Evolutionary conservation across 1,139 yeast species (phyloP).

Genomic region (Scheffersomyces quercinus): DNA sequence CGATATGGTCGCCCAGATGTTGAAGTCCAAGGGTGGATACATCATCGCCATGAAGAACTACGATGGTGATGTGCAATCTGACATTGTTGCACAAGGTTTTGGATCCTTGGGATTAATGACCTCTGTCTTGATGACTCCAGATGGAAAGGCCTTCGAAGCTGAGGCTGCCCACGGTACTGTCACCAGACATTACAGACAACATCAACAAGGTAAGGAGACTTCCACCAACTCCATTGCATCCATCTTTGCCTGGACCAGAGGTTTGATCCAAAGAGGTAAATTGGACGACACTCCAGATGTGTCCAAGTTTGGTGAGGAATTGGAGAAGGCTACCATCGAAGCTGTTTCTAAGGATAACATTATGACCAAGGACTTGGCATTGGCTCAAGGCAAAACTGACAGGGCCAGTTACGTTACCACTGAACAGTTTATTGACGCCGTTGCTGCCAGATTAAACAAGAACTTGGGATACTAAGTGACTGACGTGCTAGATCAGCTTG

Average conservation of each 20-base stretch:
- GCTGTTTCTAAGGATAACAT: conserved; percentile 73
- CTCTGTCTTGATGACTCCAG: conserved; percentile 81
- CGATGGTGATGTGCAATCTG: conserved; percentile 86
- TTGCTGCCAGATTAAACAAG: conserved; percentile 50
- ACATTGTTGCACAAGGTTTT: conserved; percentile 84
- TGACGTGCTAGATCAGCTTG: no score
- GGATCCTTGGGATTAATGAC: conserved; percentile 86
- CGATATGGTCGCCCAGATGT: conserved; percentile 89
- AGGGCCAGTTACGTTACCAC: conserved; percentile 73
- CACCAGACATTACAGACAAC: conserved; percentile 82
- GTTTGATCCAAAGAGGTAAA: conserved; percentile 78
- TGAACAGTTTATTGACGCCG: conserved; percentile 73
- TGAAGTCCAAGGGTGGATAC: conserved; percentile 81
- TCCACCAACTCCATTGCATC: conserved; percentile 85
- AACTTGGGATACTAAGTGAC: conserved; percentile 19
- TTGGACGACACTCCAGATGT: conserved; percentile 73
- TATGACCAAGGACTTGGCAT: conserved; percentile 83
- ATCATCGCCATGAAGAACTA: conserved; percentile 82
- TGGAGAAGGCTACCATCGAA: conserved; percentile 70
- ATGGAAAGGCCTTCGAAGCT: conserved; percentile 78
- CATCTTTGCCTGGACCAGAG: conserved; percentile 86
- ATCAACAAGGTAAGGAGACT: conserved; percentile 81
- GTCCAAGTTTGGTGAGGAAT: conserved; percentile 60
- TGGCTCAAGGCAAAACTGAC: conserved; percentile 67
- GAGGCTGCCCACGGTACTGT: conserved; percentile 91